Evolutionary conservation across 768 basidiomycete species (phyloP).

Genomic region (Leccinum truebloodii): DNA sequence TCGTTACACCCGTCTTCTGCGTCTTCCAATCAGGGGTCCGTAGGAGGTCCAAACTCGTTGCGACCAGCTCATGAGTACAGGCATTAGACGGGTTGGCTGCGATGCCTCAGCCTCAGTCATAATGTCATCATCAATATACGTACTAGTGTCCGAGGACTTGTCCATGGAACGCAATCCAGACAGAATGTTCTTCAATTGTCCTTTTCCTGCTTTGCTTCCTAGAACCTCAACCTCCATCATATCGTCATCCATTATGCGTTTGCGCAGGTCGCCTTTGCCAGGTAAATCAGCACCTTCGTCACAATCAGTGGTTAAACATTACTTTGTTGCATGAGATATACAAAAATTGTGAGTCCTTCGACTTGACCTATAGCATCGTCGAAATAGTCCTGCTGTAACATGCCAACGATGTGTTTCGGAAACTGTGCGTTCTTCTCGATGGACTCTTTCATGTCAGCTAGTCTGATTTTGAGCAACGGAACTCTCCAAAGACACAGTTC

Average conservation of each 20-base stretch:
- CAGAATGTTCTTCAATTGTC: slow-evolving; percentile 15
- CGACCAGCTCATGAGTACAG: slow-evolving; percentile 8
- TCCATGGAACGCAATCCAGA: slow-evolving; percentile 17
- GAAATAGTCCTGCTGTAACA: slow-evolving; percentile 24
- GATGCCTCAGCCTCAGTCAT: background rate
- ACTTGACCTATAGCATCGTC: slow-evolving; percentile 25
- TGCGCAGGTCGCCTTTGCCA: slow-evolving; percentile 12
- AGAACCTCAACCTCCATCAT: slow-evolving; percentile 23
- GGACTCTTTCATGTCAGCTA: slow-evolving; percentile 17
- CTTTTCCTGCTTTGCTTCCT: slow-evolving; percentile 17
- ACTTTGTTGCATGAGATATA: slow-evolving; percentile 23
- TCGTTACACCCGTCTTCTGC: slow-evolving; percentile 25
- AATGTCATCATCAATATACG: background rate
- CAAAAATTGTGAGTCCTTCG: slow-evolving; percentile 28
- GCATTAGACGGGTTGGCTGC: background rate
- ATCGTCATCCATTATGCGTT: slow-evolving; percentile 10
- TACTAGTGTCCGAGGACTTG: slow-evolving; percentile 1
- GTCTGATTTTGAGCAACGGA: no score
- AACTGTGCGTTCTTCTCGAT: slow-evolving; percentile 6
- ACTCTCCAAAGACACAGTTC: no score
- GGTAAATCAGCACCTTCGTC: background rate
- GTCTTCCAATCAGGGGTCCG: slow-evolving; percentile 10
- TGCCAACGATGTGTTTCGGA: slow-evolving; percentile 15
- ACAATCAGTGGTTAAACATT: background rate
- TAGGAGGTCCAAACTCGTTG: slow-evolving; percentile 9